Percentiles rank a stretch among this genome's conserved stretches.
Conservation (phyloP, 2,329 filamentous ascomycete species). For the Aspergillus texensis region DNA sequence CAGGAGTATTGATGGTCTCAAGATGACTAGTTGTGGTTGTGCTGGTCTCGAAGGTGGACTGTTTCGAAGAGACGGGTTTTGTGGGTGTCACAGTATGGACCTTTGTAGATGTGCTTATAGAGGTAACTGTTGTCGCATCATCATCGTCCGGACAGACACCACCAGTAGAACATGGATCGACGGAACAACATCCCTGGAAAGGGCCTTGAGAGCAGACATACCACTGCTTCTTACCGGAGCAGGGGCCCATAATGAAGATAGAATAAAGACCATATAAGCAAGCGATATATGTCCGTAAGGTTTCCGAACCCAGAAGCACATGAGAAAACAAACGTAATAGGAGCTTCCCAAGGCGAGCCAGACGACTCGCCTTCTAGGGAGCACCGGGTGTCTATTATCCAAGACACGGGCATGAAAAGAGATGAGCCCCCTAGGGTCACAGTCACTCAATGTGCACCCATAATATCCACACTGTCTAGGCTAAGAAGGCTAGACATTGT, state of each 20-base stretch:
- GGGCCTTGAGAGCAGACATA: constrained; percentile 30
- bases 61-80: neutral
- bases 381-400: neutral
- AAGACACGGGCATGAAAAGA: neutral
- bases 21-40: neutral
- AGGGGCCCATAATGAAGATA: constrained; percentile 8
- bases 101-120: neutral
- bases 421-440: neutral
- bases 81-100: constrained; percentile 3
- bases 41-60: neutral
- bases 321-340: neutral
- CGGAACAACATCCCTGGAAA: constrained; percentile 37
- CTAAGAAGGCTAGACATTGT: neutral
- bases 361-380: neutral
- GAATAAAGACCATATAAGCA: neutral
- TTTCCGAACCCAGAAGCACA: neutral
- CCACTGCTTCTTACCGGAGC: constrained; percentile 24
- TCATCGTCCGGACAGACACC: constrained; percentile 33
- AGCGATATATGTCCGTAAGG: neutral
- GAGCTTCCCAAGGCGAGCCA: neutral
- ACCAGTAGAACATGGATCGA: constrained; percentile 33
- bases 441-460: neutral
- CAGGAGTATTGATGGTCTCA: neutral
- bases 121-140: constrained; percentile 5
- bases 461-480: neutral